phyloP scores from a whole-genome alignment of 768 basidiomycete genomes.

The Chiua virens region DNA sequence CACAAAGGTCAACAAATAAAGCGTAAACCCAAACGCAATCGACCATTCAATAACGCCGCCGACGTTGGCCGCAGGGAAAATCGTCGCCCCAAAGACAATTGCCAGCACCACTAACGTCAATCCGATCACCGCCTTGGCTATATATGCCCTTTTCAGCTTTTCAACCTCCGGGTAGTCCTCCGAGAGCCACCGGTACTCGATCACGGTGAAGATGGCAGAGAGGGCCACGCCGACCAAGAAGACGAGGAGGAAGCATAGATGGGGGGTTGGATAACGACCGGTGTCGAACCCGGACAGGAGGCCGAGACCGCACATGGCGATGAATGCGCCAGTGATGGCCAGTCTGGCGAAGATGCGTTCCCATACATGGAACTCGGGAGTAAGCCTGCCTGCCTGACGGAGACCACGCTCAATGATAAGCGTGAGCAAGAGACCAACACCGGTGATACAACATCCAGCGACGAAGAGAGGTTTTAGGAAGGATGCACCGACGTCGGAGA shows the following conservation, averaged over 20 bases:
- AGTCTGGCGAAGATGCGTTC: constrained; percentile 56
- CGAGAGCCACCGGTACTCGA: constrained; percentile 69
- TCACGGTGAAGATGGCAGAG: constrained; percentile 71
- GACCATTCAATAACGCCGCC: constrained; percentile 76
- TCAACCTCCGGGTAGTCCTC: constrained; percentile 48
- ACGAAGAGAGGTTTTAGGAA: constrained; percentile 76
- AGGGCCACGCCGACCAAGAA: constrained; percentile 73
- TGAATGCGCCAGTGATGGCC: constrained; percentile 59
- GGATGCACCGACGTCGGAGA: constrained; percentile 76
- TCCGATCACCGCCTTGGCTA: constrained; percentile 62
- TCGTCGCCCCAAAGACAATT: constrained; percentile 58
- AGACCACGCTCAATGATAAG: constrained; percentile 63
- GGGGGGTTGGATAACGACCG: constrained; percentile 46
- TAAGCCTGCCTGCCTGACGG: constrained; percentile 65
- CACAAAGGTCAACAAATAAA: constrained; percentile 71
- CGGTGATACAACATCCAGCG: constrained; percentile 62
- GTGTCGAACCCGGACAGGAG: constrained; percentile 75
- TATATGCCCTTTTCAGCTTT: constrained; percentile 53
- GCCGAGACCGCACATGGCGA: constrained; percentile 66
- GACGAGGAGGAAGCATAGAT: constrained; percentile 63
- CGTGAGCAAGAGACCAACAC: constrained; percentile 57
- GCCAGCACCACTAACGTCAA: constrained; percentile 56
- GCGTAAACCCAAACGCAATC: constrained; percentile 69
- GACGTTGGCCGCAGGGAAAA: constrained; percentile 45
- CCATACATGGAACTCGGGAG: constrained; percentile 54